Base-by-base conservation (phyloP, 768 basidiomycete genomes). In the Leccinum boreale region DNA sequence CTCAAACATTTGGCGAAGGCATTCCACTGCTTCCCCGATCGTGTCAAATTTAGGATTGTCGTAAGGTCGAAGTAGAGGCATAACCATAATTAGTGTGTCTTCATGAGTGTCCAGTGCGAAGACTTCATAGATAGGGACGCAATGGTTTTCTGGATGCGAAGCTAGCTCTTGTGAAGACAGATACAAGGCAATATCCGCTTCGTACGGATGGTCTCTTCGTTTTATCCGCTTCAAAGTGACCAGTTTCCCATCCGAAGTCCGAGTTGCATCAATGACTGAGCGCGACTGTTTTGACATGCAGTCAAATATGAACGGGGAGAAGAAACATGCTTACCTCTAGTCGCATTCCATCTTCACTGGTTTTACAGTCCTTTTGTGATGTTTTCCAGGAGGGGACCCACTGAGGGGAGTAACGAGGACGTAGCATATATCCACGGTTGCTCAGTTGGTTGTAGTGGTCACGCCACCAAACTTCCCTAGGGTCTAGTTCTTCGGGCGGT, bases 51-150 rank as follows among this genome's bases (percentile, higher is more conserved):
- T 59, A 19, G 67, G 67, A 10, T 61, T 35, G 9, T 62, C 52
- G 51, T 62, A 70, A 4, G 23, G 19, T 56, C 76, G 65, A 9
- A 78, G 66, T 1, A 74, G 57, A 2, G 77, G 78, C 70, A 74
- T 76, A 19, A 72, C 66, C 23, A 74, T 57, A 2, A 42, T 42
- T 0, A 29, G 2, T 29, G 29, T 1, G 4, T 36, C 35, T 11
- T 36, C 35, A 11, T 36, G 11, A 36, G 35, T 9, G 15, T 36
- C 35, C 35, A 36, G 35, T 15, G 10, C 15, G 10, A 36, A 11
- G 35, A 36, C 35, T 15, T 36, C 35, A 15, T 36, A 36, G 35
- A 36, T 15, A 2, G 35, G 35, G 15, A 36, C 35, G 5, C 35
- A 36, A 36, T 36, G 35, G 35, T 36, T 36, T 4, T 7, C 35